phyloP scores from a whole-genome alignment of 2,329 filamentous ascomycete species.

The Trichothecium roseum region DNA sequence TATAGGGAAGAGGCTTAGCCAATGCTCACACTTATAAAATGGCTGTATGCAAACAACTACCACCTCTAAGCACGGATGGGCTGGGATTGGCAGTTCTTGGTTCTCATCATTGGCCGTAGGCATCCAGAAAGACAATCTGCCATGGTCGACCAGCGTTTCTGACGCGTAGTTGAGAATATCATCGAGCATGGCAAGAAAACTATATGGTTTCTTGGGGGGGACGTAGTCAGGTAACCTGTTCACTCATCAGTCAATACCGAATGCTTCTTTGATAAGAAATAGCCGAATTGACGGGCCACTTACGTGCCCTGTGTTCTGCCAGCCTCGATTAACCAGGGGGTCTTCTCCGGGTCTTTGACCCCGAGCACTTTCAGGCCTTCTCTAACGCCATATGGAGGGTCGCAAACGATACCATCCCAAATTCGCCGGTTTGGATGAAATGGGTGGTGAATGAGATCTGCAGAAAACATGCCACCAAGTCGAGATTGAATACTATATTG shows the following conservation, averaged over 20 bases:
- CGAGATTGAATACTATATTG: slow-evolving; percentile 63
- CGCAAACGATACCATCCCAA: slow-evolving; percentile 87
- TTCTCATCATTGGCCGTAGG: slow-evolving; percentile 76
- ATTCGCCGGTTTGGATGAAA: slow-evolving; percentile 45
- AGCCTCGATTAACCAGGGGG: slow-evolving; percentile 52
- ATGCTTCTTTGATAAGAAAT: not conserved
- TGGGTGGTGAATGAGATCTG: slow-evolving; percentile 82
- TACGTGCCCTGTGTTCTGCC: slow-evolving; percentile 61
- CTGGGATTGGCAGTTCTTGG: slow-evolving; percentile 65
- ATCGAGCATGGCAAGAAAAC: slow-evolving; percentile 80
- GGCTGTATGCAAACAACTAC: slow-evolving; percentile 70
- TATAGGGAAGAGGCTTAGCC: not conserved
- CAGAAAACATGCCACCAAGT: slow-evolving; percentile 71
- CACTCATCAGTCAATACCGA: not conserved
- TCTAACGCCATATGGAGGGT: slow-evolving; percentile 90
- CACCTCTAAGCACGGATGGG: slow-evolving; percentile 64
- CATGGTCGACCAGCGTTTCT: slow-evolving; percentile 64
- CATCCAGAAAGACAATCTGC: slow-evolving; percentile 92
- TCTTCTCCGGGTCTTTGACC: slow-evolving; percentile 54
- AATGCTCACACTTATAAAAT: slow-evolving; percentile 71
- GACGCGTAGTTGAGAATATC: slow-evolving; percentile 81
- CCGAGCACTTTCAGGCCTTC: slow-evolving; percentile 88
- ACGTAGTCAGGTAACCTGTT: slow-evolving; percentile 53
- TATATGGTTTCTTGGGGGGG: slow-evolving; percentile 84
- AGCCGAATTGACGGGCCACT: slow-evolving; percentile 21